These are phyloP conservation scores for Oryza brachyantha DNA, from an alignment of 176 grass and related monocot genomes.

Conservation along the genomic window DNA sequence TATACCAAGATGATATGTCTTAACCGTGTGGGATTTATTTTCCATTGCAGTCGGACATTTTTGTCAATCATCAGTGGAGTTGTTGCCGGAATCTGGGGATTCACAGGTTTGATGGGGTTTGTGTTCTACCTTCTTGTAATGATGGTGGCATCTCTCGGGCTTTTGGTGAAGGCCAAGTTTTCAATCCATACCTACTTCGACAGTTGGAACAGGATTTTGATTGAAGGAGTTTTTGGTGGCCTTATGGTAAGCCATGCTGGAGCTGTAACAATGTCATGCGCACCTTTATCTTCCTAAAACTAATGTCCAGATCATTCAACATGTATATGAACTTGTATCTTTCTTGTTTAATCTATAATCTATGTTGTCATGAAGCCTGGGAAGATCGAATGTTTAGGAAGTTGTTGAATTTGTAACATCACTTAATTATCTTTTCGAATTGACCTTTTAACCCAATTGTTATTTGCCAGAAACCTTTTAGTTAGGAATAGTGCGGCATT, in stretches of 20 bases:
- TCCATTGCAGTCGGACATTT: conserved; percentile 64
- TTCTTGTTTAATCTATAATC: neutral
- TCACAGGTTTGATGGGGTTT: conserved; percentile 73
- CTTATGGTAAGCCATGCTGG: conserved; percentile 67
- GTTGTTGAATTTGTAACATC: neutral
- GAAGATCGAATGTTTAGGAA: neutral
- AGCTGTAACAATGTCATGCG: neutral
- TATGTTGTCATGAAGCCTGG: neutral
- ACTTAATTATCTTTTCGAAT: neutral
- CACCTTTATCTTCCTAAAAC: conserved; percentile 8
- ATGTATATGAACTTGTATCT: neutral
- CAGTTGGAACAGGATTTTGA: conserved; percentile 76
- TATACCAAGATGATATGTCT: conserved; percentile 7
- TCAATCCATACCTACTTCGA: conserved; percentile 69
- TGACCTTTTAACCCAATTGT: neutral
- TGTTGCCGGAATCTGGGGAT: conserved; percentile 81
- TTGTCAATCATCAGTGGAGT: conserved; percentile 91
- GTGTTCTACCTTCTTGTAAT: conserved; percentile 84
- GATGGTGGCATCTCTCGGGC: conserved; percentile 50
- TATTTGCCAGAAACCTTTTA: neutral
- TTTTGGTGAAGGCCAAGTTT: conserved; percentile 72
- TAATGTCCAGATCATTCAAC: neutral
- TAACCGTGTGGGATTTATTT: conserved; percentile 20
- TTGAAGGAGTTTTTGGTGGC: conserved; percentile 80
- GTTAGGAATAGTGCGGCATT: neutral